phyloP scores from a whole-genome alignment of 1,284 basidiomycete genomes.

The Bjerkandera adusta region DNA sequence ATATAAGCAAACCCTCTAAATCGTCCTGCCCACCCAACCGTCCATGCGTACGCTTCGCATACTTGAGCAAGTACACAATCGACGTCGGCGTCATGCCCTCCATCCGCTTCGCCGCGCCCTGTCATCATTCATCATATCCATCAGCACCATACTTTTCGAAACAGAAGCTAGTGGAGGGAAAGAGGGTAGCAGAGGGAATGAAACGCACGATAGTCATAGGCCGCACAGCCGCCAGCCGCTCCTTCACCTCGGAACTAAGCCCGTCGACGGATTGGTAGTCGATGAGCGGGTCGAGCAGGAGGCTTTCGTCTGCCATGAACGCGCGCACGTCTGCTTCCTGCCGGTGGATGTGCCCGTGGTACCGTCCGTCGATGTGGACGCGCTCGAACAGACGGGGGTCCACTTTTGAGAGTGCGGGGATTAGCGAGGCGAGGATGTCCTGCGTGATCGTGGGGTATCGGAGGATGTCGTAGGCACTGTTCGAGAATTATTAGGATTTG shows the following conservation, averaged over 20 bases:
- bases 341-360: constrained; percentile 59
- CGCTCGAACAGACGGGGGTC: constrained; percentile 56
- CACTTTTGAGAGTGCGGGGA: constrained; percentile 57
- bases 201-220: constrained; percentile 72
- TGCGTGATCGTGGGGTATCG: constrained; percentile 60
- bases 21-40: too few species aligned
- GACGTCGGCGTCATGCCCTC: constrained; percentile 84
- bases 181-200: too few species aligned
- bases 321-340: constrained; percentile 76
- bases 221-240: constrained; percentile 57
- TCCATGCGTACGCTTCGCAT: constrained; percentile 43
- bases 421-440: constrained; percentile 39
- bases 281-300: constrained; percentile 65
- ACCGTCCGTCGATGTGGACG: constrained; percentile 74
- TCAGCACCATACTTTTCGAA: background rate
- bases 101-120: constrained; percentile 86
- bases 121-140: background rate
- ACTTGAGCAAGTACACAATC: constrained; percentile 59
- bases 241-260: constrained; percentile 74
- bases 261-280: constrained; percentile 69
- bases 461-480: constrained; percentile 74
- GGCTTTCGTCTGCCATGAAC: constrained; percentile 76
- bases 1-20: too few species aligned
- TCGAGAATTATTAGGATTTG: background rate
- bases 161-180: background rate